phyloP scores from a whole-genome alignment of 139 green algal genomes.

The Pleodorina starrii region DNA sequence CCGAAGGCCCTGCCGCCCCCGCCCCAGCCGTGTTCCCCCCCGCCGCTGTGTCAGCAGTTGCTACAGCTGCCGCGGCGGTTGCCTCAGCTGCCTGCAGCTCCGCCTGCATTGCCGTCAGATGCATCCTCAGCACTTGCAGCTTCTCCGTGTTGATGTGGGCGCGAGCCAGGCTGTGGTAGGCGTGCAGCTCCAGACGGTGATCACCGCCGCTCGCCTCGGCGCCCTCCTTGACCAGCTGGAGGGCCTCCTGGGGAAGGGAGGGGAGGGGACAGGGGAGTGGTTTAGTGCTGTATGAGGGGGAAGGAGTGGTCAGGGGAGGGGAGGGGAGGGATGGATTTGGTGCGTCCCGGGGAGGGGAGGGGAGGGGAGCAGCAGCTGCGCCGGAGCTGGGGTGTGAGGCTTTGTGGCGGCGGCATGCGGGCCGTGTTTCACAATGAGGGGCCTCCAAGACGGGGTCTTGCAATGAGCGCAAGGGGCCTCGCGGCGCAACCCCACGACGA shows the following conservation, averaged over 20 bases:
- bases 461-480: no score
- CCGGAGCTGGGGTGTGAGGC: no score
- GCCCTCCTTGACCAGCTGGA: constrained; percentile 36
- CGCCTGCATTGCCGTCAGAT: constrained; percentile 82
- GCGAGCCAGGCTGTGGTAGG: constrained; percentile 33
- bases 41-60: background rate
- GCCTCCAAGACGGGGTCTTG: no score
- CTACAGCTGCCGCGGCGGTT: background rate
- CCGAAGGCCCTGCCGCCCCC: background rate
- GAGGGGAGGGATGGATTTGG: no score
- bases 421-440: no score
- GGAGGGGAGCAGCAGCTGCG: no score
- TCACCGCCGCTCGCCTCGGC: background rate
- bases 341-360: no score
- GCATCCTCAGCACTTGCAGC: constrained; percentile 84
- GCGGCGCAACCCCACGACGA: no score
- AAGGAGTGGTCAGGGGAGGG: no score
- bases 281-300: no score
- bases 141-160: constrained; percentile 51
- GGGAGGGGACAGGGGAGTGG: no score
- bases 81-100: constrained; percentile 56
- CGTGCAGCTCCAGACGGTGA: constrained; percentile 34
- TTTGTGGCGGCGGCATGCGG: no score
- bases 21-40: background rate
- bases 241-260: constrained; percentile 23